Conservation (phyloP, 2,329 filamentous ascomycete species). For the Sphaerulina populicola region DNA sequence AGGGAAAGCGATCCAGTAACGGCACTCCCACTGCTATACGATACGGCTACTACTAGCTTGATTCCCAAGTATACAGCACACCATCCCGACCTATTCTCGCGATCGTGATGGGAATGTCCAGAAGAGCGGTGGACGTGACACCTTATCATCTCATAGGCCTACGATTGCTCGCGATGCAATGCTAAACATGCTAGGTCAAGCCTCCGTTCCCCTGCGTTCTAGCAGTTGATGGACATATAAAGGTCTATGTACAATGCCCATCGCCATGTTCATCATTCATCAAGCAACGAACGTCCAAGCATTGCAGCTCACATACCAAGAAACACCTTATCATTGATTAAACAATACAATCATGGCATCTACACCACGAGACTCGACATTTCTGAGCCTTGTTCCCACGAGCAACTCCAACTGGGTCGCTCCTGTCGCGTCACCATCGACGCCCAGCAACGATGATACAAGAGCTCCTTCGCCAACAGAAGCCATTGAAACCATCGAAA, state of each 20-base stretch:
- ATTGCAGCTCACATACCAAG: background rate
- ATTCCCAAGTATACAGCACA: constrained; percentile 10
- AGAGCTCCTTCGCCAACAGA: constrained; percentile 6
- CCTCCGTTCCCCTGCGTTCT: background rate
- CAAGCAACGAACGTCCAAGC: background rate
- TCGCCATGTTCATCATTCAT: background rate
- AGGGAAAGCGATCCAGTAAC: constrained; percentile 16
- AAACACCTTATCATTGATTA: background rate
- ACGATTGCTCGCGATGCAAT: constrained; percentile 1
- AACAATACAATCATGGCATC: constrained; percentile 10
- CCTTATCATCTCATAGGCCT: constrained; percentile 14
- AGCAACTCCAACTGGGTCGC: constrained; percentile 15
- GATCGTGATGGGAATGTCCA: constrained; percentile 11
- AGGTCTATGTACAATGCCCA: background rate
- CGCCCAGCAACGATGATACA: background rate
- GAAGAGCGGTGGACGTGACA: constrained; percentile 15
- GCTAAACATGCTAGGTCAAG: background rate
- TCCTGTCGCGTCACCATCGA: constrained; percentile 9
- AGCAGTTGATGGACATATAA: background rate
- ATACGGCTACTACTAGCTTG: constrained; percentile 11
- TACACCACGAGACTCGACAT: constrained; percentile 17
- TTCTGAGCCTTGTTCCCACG: constrained; percentile 18
- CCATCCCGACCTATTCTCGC: constrained; percentile 17
- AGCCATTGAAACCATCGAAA: constrained; percentile 12
- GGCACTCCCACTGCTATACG: constrained; percentile 5